phyloP scores from a whole-genome alignment of 306 rosid genomes.

The Hippophae gyantsensis region DNA sequence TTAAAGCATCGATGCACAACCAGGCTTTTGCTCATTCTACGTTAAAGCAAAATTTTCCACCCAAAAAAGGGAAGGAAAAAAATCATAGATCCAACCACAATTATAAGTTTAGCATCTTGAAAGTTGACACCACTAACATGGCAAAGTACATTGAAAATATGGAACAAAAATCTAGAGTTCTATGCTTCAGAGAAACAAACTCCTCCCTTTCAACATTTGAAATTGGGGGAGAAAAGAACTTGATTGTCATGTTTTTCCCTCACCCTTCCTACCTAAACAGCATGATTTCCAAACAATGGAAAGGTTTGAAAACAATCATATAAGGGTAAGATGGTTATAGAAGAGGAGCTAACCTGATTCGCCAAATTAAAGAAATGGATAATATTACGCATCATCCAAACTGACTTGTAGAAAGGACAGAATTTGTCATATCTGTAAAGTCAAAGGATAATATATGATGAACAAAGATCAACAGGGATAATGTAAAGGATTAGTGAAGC shows the following conservation, averaged over 20 bases:
- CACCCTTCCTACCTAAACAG: background rate
- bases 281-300: background rate
- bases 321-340: background rate
- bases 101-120: no score
- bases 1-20: constrained; percentile 2
- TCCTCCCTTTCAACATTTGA: no score
- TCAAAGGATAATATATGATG: constrained; percentile 13
- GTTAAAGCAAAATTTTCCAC: background rate
- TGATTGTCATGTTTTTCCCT: no score
- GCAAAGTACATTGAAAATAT: no score
- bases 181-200: no score
- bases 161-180: no score
- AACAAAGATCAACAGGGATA: background rate
- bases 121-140: no score
- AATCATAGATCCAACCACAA: background rate
- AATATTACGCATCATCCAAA: constrained; percentile 99
- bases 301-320: background rate
- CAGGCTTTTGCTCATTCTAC: background rate
- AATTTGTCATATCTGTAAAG: constrained; percentile 80
- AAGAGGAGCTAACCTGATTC: constrained; percentile 55
- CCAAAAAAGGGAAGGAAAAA: background rate
- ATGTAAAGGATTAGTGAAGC: constrained; percentile 1
- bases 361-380: constrained; percentile 97
- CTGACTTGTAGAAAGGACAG: constrained; percentile 99
- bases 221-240: no score